Base-by-base conservation (phyloP, 2,329 filamentous ascomycete genomes). In the Scedosporium dehoogii region DNA sequence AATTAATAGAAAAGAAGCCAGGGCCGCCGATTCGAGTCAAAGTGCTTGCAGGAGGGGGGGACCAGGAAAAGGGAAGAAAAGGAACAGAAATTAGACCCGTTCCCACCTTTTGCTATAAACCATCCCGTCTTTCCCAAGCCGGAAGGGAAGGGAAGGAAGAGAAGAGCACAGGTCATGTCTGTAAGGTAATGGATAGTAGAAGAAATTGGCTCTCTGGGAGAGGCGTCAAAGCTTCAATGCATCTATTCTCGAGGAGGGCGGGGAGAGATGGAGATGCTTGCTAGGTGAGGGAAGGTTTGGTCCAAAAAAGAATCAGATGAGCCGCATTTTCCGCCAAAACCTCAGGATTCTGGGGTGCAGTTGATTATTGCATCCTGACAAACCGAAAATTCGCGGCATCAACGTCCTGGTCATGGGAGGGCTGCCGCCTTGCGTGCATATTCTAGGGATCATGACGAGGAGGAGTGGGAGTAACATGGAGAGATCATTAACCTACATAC, bases 21-120 rank as follows among this genome's bases (percentile, higher is more conserved):
- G 6, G 51, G 12, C 51, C 51, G 18, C 59, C 59, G 48, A 48
- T 56, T 56, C 18, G 21, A 41, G 59, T 56, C 48, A 44, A 61
- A 61, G 59, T 56, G 59, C 46, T 61, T 61, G 59, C 59, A 61
- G 18, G 48, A 53, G 44, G 44, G n/a, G 42, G 23, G 23, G 23
- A 21, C 18, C 18, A 55, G 18, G 18, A 55, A 55, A 55, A 55
- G 21, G 12, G 21, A 25, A 27, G 12, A 23, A 5, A 55, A 14
- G 23, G 23, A 23, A 55, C 3, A 55, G 23, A 25, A 55, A 55
- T 23, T 23, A 9, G 51, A 51, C 18, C 18, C 33, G 10, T 14
- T 27, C 51, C 51, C 51, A 23, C 23, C 51, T 23, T 21, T 48
- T 21, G 7, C 44, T 21, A 48, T 4, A 48, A 48, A 18, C 44